These are phyloP conservation scores for Diplotaxis tenuifolia DNA, from an alignment of 345 rosid species.

Conservation along the genomic window DNA sequence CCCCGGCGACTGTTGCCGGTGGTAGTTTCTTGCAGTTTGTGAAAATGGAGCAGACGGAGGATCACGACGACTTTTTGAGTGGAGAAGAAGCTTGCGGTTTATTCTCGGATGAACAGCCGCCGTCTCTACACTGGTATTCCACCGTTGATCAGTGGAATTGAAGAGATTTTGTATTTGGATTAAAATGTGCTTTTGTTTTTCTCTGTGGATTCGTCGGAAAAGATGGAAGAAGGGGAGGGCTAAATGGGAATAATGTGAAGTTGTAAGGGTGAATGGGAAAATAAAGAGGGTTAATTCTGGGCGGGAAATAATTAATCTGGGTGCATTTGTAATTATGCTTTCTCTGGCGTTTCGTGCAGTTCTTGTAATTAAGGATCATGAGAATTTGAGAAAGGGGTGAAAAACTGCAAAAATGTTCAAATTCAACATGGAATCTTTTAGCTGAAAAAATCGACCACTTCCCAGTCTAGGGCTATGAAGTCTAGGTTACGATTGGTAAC, in stretches of 20 bases:
- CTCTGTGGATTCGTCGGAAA: conserved; percentile 2
- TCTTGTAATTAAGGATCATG: conserved; percentile 21
- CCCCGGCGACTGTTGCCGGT: conserved; percentile 20
- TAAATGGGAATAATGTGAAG: conserved; percentile 14
- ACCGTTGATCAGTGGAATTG: conserved; percentile 35
- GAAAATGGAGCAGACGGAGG: conserved; percentile 60
- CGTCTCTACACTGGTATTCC: conserved; percentile 78
- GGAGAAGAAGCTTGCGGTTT: conserved; percentile 81
- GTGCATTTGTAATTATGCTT: conserved; percentile 30
- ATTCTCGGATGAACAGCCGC: conserved; percentile 90
- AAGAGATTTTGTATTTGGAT: conserved; percentile 30
- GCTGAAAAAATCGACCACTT: too few species aligned
- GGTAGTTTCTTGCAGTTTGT: conserved; percentile 47
- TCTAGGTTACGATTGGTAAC: too few species aligned
- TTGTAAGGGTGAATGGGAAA: not conserved
- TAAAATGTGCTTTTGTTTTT: not conserved
- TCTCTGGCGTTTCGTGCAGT: conserved; percentile 23
- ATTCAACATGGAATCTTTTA: too few species aligned
- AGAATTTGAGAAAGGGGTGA: not conserved
- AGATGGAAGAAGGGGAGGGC: conserved; percentile 7
- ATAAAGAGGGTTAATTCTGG: conserved; percentile 10
- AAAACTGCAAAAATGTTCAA: too few species aligned
- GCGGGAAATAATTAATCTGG: conserved; percentile 25
- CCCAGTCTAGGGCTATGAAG: too few species aligned
- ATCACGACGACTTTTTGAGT: conserved; percentile 64